Evolutionary conservation across 139 green algal genomes (phyloP).

Genomic region (Eudorina sp.): DNA sequence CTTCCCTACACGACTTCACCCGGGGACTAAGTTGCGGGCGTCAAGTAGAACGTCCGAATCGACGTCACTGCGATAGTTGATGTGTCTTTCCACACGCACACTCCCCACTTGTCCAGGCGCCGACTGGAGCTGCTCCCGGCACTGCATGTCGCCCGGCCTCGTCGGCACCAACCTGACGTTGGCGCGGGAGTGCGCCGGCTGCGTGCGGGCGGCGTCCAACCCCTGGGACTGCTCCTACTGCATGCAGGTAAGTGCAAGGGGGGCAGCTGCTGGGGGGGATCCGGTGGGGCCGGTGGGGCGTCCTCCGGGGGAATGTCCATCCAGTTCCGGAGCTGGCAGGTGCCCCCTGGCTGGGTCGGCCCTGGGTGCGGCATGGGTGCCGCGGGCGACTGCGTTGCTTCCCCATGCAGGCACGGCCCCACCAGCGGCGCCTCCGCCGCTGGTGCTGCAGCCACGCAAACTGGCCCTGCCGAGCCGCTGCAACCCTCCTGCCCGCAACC

Average conservation of each 20-base stretch:
- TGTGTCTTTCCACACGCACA: too few species aligned
- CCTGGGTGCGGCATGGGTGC: background rate
- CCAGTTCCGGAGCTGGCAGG: too few species aligned
- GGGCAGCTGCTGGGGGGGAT: too few species aligned
- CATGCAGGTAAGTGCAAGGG: background rate
- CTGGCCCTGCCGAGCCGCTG: background rate
- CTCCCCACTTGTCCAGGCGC: too few species aligned
- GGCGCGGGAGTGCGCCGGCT: background rate
- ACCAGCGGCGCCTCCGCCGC: background rate
- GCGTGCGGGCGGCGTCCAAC: background rate
- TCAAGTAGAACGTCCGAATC: too few species aligned
- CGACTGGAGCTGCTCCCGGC: constrained; percentile 10
- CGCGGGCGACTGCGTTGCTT: too few species aligned
- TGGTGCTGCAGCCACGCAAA: background rate
- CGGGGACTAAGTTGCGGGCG: too few species aligned
- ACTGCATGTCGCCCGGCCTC: too few species aligned
- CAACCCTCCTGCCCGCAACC: background rate
- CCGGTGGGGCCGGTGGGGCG: background rate
- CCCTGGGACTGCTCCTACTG: background rate
- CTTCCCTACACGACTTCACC: too few species aligned
- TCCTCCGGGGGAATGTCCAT: background rate
- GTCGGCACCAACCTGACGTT: background rate
- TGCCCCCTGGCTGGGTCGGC: background rate
- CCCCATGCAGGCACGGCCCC: background rate
- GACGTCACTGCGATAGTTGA: too few species aligned